Evolutionary conservation across 202 grass and related monocot genomes (phyloP), one percentile per base, ranked within the genome.

Genomic region (Bolboschoenoplectus hybrid): DNA sequence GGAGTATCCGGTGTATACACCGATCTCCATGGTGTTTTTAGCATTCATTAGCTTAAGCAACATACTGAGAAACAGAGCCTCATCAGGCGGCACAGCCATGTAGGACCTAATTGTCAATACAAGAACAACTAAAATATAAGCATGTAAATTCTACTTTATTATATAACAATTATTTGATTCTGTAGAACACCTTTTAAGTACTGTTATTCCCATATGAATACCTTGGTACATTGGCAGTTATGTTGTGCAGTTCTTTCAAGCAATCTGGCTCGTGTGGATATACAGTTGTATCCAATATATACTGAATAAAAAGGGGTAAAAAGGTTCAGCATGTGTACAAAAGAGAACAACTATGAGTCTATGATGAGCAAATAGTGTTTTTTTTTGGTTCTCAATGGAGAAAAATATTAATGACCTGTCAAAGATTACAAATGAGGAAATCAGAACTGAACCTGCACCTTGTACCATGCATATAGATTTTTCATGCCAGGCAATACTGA

Each of bases 1-100:
- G 1, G 86, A 88, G 82, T 65, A 86, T 40, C 91, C 88, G 6
- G 86, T 92, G 88, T 69, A 90, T 0, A 90, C 88, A 66, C 91
- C 88, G 1, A 92, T 87, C 68, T 92, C 88, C 50, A 90, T 20
- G 14, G 90, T 73, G 44, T 66, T 83, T 62, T 65, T 50, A 2
- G 90, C 85, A 84, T 86, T 84, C 7, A n/a, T 83, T 11, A 90
- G 61, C 67, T 88, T 92, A 32, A 88, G 20, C 6, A 92, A 80
- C 34, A 89, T 36, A 19, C 39, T 35, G 35, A 91, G 84, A 8
- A 91, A 53, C 84, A 65, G 55, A 19, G 41, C 60, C 80, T 91
- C 80, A 53, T 91, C 91, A 1, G 88, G 41, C 9, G 82, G 19
- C 60, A 85, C 73, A 72, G 13, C 17, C 85, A 83, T 81, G 55